Percentiles rank a stretch among this genome's conserved stretches.
Evolutionary conservation across 345 rosid species (phyloP).

Genomic region (Pseudoturritis turrita): DNA sequence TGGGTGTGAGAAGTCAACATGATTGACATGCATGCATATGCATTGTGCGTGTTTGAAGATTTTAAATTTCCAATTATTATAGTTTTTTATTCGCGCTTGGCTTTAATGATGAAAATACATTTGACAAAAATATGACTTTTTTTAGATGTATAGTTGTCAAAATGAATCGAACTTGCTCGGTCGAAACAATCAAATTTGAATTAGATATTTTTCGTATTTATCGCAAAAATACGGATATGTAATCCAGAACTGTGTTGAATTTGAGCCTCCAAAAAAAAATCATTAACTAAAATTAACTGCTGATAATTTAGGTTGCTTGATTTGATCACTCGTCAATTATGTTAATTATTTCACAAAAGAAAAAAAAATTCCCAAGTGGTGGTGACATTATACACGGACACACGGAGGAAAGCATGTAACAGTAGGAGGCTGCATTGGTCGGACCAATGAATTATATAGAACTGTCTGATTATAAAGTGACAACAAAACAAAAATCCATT

Average conservation of each 20-base stretch:
- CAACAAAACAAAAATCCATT: conserved; percentile 22
- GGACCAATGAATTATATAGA: conserved; percentile 27
- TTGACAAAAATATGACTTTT: neutral
- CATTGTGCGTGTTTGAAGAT: conserved; percentile 14
- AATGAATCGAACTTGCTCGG: neutral
- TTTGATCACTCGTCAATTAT: conserved; percentile 28
- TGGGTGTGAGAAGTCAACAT: conserved; percentile 34
- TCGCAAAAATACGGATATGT: neutral
- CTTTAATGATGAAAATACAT: neutral
- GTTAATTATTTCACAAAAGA: neutral
- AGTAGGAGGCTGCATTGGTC: conserved; percentile 20
- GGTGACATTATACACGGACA: conserved; percentile 21
- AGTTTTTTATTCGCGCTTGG: neutral
- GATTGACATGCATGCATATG: conserved; percentile 37
- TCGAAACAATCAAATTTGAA: neutral
- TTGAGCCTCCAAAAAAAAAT: neutral
- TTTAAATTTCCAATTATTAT: neutral
- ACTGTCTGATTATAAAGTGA: conserved; percentile 26
- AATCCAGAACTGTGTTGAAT: neutral
- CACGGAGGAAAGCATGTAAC: conserved; percentile 21
- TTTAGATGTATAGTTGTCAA: neutral
- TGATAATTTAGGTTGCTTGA: conserved; percentile 6
- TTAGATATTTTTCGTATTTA: neutral
- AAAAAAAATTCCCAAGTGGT: neutral
- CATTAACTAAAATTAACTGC: neutral